Base-by-base conservation (phyloP, 1,284 basidiomycete genomes). In the Melanopsichium pennsylvanicum region DNA sequence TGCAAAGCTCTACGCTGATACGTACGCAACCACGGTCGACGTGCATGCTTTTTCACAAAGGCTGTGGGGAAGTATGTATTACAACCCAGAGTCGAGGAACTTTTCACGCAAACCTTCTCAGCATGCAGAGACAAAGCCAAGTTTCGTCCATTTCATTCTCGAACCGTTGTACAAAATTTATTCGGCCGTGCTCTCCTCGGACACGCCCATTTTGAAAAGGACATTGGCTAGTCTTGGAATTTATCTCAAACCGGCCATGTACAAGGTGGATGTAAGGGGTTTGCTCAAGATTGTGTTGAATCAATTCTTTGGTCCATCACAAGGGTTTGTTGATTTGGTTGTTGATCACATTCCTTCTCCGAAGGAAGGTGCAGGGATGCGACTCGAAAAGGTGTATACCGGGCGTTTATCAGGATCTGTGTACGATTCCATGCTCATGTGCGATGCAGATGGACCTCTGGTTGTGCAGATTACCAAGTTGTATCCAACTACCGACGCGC, bases 41-140 rank as follows among this genome's bases (percentile, higher is more conserved):
- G 78, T 85, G 10, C 83, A 85, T 36, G 84, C 84, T 42, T 86
- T 87, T 70, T 92, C 94, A 15, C 87, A 88, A 74, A 88, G 96
- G 33, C 87, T 99, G 11, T 99, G 96, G 96, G 96, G 96, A 22
- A 95, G 98, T 83, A 93, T 98, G 78, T 99, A 93, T 84, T 97
- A 92, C 83, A 88, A 93, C 82, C 79, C 85, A 31, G 88, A 90
- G 46, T 81, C 82, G 43, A 88, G 93, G 67, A 96, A 93, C 82
- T 98, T 98, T 81, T 89, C 88, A 7, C 88, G 93, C 47, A 93
- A 91, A 77, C 87, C 88, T n/a, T n/a, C n/a, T 22, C 84, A 86
- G 1, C 91, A 94, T 70, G 88, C 91, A 0, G 92, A 93, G 76
- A 85, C 88, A 29, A 87, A 87, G 62, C 87, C 96, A 32, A 89